A percentile compares a stretch with the other conserved stretches of the same genome.
These are phyloP conservation scores for Flaveria robusta DNA, from an alignment of 129 eudicot species.

Conservation along the genomic window DNA sequence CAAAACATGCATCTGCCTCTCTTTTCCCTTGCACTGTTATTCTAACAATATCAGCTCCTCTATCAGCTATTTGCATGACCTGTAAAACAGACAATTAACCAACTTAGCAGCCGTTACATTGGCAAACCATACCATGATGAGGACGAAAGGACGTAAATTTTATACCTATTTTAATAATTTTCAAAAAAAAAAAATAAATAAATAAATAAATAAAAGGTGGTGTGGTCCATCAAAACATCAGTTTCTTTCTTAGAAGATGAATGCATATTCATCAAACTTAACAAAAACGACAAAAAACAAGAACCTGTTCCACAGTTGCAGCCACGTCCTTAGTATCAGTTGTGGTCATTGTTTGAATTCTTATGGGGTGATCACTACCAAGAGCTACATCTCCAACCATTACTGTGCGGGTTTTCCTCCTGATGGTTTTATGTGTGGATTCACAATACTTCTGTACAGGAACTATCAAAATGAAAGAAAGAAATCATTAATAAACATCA, in stretches of 20 bases:
- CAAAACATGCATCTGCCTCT: conserved; percentile 98
- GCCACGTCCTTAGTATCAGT: conserved; percentile 91
- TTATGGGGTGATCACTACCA: conserved; percentile 96
- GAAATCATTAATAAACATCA: background rate
- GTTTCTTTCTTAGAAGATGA: background rate
- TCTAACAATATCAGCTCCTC: conserved; percentile 93
- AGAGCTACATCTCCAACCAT: conserved; percentile 97
- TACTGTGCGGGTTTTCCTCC: conserved; percentile 95
- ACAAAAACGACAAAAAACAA: background rate
- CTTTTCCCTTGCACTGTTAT: conserved; percentile 92
- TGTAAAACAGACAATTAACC: conserved; percentile 35
- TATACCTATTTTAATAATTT: background rate
- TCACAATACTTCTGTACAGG: conserved; percentile 95
- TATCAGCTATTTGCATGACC: conserved; percentile 97
- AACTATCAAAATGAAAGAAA: conserved; percentile 47
- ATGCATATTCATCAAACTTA: background rate
- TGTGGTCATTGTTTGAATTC: conserved; percentile 97
- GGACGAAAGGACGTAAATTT: background rate
- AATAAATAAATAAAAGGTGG: background rate
- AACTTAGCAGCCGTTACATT: conserved; percentile 16
- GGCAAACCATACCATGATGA: conserved; percentile 3
- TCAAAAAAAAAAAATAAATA: background rate
- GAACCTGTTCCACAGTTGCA: conserved; percentile 91
- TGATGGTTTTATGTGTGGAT: conserved; percentile 73
- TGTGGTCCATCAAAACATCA: background rate